These are phyloP conservation scores for Macrocybe sp. DNA, from an alignment of 1,284 basidiomycete genomes.

Conservation along the genomic window DNA sequence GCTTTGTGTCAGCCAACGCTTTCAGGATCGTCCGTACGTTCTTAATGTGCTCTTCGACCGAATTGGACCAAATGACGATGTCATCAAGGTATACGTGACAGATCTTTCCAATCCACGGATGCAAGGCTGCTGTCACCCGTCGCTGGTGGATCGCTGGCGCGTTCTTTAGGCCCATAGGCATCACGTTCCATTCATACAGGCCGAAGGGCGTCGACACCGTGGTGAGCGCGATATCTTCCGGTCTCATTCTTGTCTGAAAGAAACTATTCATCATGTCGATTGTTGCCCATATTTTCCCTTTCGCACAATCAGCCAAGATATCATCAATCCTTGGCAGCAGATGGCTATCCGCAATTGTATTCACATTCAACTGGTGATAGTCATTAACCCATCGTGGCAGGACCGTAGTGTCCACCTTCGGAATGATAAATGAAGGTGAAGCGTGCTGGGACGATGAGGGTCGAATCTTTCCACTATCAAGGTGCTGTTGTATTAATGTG, in stretches of 20 bases:
- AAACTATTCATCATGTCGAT: no score
- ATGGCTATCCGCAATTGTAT: slow-evolving; percentile 5
- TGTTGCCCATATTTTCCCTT: no score
- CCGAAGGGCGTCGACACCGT: no score
- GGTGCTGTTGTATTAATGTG: slow-evolving; percentile 10
- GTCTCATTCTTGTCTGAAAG: slow-evolving; percentile 3
- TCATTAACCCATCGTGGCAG: slow-evolving; percentile 14
- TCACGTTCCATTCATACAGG: no score
- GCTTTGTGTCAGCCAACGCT: no score
- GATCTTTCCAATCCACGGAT: slow-evolving; percentile 1
- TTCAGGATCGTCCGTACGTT: no score
- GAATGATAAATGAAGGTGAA: slow-evolving; percentile 10
- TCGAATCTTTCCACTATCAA: slow-evolving; percentile 8
- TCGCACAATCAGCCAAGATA: slow-evolving; percentile 1
- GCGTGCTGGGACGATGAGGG: slow-evolving; percentile 10
- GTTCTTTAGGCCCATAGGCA: not conserved
- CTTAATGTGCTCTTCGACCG: no score
- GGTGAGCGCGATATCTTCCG: not conserved
- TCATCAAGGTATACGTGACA: slow-evolving; percentile 1
- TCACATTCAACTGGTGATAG: slow-evolving; percentile 6
- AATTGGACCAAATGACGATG: no score
- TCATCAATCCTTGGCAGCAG: slow-evolving; percentile 4
- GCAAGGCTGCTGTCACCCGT: not conserved
- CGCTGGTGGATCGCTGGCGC: slow-evolving; percentile 3
- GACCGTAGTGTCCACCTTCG: slow-evolving; percentile 5